Evolutionary conservation across 495 filamentous ascomycete species (phyloP).

Genomic region (Penicillium crystallinum): DNA sequence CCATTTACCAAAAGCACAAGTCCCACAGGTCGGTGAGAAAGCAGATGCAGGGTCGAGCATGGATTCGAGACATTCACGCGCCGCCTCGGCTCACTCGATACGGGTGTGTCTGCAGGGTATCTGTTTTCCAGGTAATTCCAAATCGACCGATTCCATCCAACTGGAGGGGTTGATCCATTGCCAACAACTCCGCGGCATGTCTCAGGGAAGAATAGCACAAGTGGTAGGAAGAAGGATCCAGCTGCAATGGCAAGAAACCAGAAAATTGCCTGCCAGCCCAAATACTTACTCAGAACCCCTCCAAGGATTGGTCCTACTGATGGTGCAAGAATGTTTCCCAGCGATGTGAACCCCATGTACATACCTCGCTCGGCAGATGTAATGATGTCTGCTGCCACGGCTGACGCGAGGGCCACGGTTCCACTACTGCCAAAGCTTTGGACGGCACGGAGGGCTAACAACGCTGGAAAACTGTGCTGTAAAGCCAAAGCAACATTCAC

Average conservation of each 20-base stretch:
- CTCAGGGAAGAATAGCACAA: slow-evolving; percentile 38
- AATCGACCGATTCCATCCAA: slow-evolving; percentile 19
- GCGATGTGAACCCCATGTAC: slow-evolving; percentile 40
- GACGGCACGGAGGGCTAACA: slow-evolving; percentile 44
- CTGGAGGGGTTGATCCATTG: slow-evolving; percentile 28
- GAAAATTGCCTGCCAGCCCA: slow-evolving; percentile 70
- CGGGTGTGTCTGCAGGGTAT: slow-evolving; percentile 40
- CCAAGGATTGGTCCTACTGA: slow-evolving; percentile 58
- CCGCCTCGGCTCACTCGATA: slow-evolving; percentile 34
- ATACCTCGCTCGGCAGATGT: slow-evolving; percentile 43
- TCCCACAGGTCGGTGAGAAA: slow-evolving; percentile 50
- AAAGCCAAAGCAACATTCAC: slow-evolving; percentile 46
- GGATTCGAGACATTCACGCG: slow-evolving; percentile 20
- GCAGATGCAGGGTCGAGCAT: slow-evolving; percentile 38
- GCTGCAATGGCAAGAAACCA: slow-evolving; percentile 64
- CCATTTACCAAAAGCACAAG: slow-evolving; percentile 45
- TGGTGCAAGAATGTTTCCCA: slow-evolving; percentile 32
- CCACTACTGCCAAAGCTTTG: slow-evolving; percentile 48
- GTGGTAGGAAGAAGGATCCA: slow-evolving; percentile 27
- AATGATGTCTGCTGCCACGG: slow-evolving; percentile 42
- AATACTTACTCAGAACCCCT: slow-evolving; percentile 54
- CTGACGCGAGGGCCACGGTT: slow-evolving; percentile 41
- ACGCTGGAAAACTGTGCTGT: slow-evolving; percentile 38
- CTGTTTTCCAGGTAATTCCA: slow-evolving; percentile 29
- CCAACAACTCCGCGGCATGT: slow-evolving; percentile 41